Base-by-base conservation (phyloP, 2,329 filamentous ascomycete genomes). In the Cyphellophora attinorum region DNA sequence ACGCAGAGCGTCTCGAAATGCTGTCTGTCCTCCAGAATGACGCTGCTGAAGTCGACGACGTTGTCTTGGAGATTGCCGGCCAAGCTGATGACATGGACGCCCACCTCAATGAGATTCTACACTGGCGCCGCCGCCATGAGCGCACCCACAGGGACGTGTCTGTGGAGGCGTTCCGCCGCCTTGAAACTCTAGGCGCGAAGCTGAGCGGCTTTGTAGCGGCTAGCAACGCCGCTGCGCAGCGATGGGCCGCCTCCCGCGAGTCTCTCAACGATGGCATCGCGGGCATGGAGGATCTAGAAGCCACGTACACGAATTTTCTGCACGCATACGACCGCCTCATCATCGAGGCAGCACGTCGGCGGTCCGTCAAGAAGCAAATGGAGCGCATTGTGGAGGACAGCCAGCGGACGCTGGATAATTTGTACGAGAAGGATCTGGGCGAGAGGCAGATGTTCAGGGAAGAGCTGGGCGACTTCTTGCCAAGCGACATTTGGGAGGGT, bases 271-370 rank as follows among this genome's bases (percentile, higher is more conserved):
- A 62, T 11, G 81, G 78, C 47, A 73, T 94, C 27, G 64, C 70
- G 6, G 85, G 93, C 51, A 80, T 96, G 58, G 76, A 81, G 33
- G 74, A 76, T 14, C 73, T 95, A 49, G 71, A 77, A 8, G 67
- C 74, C n/a, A 85, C 95, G 49, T 96, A 95, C 57, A 81, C 89
- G 41, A 79, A 81, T 12, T 98, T 96, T 51, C 70, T 83, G 13
- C 72, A 76, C 34, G 85, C 86, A 0, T 96, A 98, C 52, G 81
- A 85, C 47, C 78, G 80, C 13, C 65, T 98, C 10, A 71, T 95
- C 15, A 70, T 93, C 2, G 91, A 98, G 56, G 80, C 86, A 5
- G 80, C 81, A 34, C 70, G 91, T 15, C 72, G 91, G 6, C 76
- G 75, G 40, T 65, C 71, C 11, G 75, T 84, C 21, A 82, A 91